Evolutionary conservation across 1,139 yeast species (phyloP).

Genomic region (Yamadazyma taylorii): DNA sequence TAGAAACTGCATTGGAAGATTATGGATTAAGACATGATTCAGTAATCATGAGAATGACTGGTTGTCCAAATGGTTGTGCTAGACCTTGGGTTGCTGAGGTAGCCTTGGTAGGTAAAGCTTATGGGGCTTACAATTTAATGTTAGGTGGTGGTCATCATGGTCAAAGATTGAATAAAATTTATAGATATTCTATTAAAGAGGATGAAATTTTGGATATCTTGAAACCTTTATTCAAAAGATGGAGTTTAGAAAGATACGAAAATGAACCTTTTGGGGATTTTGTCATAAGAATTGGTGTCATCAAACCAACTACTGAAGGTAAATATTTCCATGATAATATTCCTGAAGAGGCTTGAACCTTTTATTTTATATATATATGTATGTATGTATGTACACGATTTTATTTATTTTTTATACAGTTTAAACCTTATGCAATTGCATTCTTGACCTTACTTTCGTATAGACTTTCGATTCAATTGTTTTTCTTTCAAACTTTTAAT

Average conservation of each 20-base stretch:
- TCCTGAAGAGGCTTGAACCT: conserved; percentile 73
- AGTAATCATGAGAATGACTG: conserved; percentile 97
- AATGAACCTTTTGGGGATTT: conserved; percentile 97
- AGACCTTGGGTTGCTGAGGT: conserved; percentile 98
- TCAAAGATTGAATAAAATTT: conserved; percentile 87
- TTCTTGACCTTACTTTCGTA: too few species aligned
- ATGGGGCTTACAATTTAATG: conserved; percentile 89
- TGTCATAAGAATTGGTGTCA: conserved; percentile 79
- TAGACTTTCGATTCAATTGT: conserved; percentile 6
- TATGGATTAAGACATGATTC: conserved; percentile 93
- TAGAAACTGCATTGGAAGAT: conserved; percentile 85
- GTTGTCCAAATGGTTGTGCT: conserved; percentile 99
- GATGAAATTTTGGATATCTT: conserved; percentile 78
- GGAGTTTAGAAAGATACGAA: conserved; percentile 88
- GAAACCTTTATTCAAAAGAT: conserved; percentile 85
- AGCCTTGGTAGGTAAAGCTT: conserved; percentile 94
- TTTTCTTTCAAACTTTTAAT: conserved; percentile 18
- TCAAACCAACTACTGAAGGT: conserved; percentile 88
- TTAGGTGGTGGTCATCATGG: conserved; percentile 98
- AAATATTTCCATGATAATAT: conserved; percentile 92
- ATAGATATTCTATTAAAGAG: conserved; percentile 85
- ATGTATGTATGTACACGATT: too few species aligned
- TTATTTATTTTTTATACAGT: too few species aligned
- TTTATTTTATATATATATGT: too few species aligned
- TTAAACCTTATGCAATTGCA: too few species aligned